A percentile compares a stretch with the other conserved stretches of the same genome.
These are phyloP conservation scores for Misopates orontium DNA, from an alignment of 257 asterid species.

Conservation along the genomic window DNA sequence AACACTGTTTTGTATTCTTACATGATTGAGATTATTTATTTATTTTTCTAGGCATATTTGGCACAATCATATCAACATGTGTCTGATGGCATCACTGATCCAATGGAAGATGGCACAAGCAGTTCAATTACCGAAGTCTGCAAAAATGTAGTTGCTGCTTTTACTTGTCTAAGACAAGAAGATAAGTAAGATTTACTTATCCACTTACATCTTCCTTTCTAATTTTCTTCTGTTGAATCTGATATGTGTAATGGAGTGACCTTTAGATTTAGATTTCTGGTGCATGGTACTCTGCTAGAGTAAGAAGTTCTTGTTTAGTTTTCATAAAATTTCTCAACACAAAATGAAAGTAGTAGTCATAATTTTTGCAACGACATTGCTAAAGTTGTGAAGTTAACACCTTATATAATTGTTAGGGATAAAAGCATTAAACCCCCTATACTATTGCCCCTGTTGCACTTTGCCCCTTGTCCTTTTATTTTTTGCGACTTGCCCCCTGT, in stretches of 20 bases:
- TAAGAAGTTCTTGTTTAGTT: neutral
- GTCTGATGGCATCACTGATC: constrained; percentile 39
- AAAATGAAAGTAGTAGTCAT: no score
- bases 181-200: constrained; percentile 52
- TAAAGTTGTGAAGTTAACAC: no score
- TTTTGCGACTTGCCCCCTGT: no score
- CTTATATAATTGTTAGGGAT: no score
- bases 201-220: neutral
- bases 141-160: constrained; percentile 57
- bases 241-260: neutral
- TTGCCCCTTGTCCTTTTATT: no score
- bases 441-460: no score
- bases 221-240: constrained; percentile 10
- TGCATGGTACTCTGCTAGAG: neutral
- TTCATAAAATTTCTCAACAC: no score
- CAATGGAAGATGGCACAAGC: constrained; percentile 39
- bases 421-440: no score
- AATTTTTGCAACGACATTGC: no score
- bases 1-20: constrained; percentile 4
- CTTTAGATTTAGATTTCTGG: constrained; percentile 8
- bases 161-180: constrained; percentile 62
- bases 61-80: constrained; percentile 38
- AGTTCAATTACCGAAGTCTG: constrained; percentile 51
- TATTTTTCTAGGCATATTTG: constrained; percentile 66
- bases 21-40: constrained; percentile 14